Evolutionary conservation across 164 flowering plant genomes (phyloP), one percentile per base, ranked within the genome.

Genomic region (Vitis cinerea): DNA sequence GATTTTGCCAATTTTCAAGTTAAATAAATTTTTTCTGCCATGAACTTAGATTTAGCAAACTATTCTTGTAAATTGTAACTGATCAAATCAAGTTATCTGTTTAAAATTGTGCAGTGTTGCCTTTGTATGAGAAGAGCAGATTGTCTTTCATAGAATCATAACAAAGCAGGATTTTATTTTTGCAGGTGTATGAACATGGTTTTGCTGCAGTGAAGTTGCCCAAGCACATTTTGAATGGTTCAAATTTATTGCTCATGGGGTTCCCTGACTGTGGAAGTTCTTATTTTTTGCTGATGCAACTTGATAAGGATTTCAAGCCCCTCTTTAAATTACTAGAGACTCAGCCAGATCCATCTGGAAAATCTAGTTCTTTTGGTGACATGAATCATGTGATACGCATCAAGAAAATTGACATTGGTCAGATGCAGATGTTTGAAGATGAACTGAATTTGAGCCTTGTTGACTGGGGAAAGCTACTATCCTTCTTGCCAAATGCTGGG

Each of bases 241-340:
- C 90, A 63, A 74, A 76, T 71, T 72, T 81, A 78, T 77, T 93
- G 81, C 69, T 93, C 4, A 82, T 93, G 95, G 97, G 97, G 59
- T 93, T 96, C 71, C 98, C 99, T 17, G 90, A 92, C 19, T 85
- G 88, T 80, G 97, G 91, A 59, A 80, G 82, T 75, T 93, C 95
- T 27, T 92, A 90, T 77, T 92, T 82, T 82, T 81, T 96, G 80
- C 78, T 92, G 64, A 81, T 93, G 91, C 92, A 90, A 75, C 91
- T 93, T 63, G 98, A 96, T 71, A 86, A 85, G 76, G 91, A 89
- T 72, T 90, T 92, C 59, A 93, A 83, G 69, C 94, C 97, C 19
- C 78, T 87, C 63, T 89, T 92, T 72, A 83, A 82, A 64, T 82
- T 96, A 71, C 74, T 96, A 29, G 97, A 96, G 79, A 82, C 86